phyloP scores from a whole-genome alignment of 345 rosid genomes.

The Citrus hindsii region DNA sequence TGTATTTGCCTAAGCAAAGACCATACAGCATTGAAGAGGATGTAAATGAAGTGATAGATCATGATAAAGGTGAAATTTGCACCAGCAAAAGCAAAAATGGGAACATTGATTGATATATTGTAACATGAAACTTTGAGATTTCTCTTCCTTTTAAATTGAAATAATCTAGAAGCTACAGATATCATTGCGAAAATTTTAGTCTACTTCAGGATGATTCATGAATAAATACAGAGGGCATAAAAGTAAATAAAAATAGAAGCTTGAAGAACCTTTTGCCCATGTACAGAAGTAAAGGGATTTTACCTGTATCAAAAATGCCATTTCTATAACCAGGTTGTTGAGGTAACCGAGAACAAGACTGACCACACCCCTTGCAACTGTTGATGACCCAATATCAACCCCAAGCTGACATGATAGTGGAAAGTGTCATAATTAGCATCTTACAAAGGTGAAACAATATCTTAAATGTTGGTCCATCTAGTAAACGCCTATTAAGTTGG shows the following conservation, averaged over 20 bases:
- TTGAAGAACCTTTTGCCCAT: not conserved
- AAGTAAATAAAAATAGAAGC: not conserved
- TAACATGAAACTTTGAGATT: not conserved
- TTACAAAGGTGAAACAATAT: not conserved
- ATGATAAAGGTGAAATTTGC: not conserved
- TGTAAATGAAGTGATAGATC: not conserved
- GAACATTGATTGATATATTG: not conserved
- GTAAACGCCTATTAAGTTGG: not conserved
- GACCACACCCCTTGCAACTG: conserved; percentile 95
- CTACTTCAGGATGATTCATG: not conserved
- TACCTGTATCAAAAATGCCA: conserved; percentile 96
- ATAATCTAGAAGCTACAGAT: not conserved
- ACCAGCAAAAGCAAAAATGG: not conserved
- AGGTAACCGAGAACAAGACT: conserved; percentile 97
- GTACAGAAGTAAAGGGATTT: not conserved
- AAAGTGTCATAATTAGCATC: not conserved
- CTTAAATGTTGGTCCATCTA: not conserved
- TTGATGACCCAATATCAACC: conserved; percentile 87
- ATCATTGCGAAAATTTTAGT: not conserved
- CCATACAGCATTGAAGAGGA: not conserved
- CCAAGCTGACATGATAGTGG: conserved; percentile 58
- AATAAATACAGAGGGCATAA: not conserved
- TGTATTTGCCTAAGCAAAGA: conserved; percentile 60
- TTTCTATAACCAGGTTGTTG: conserved; percentile 86
- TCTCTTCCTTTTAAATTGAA: not conserved